These are phyloP conservation scores for Ophiostoma himal-ulmi DNA, from an alignment of 2,329 filamentous ascomycete genomes.

Conservation along the genomic window DNA sequence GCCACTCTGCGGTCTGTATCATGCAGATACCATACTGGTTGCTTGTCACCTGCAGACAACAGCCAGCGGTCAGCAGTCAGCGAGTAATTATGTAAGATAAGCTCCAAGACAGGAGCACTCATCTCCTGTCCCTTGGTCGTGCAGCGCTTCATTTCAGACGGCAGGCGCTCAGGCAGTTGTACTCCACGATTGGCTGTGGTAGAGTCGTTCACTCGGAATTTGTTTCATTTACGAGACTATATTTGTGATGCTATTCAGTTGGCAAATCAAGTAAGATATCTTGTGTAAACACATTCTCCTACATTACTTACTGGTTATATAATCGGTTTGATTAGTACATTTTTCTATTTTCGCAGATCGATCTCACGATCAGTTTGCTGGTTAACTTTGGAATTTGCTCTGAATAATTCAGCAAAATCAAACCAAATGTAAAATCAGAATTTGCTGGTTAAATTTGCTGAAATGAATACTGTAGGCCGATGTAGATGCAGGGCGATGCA, in stretches of 20 bases:
- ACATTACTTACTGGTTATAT: background rate
- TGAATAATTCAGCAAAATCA: background rate
- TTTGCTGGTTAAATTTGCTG: background rate
- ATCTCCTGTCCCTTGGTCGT: constrained; percentile 22
- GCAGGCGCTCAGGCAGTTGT: constrained; percentile 13
- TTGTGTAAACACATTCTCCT: background rate
- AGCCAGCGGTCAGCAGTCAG: background rate
- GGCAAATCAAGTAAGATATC: background rate
- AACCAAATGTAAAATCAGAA: background rate
- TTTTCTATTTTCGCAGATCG: constrained; percentile 19
- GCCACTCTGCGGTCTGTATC: background rate
- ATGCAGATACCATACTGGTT: background rate
- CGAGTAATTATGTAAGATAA: background rate
- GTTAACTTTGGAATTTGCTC: background rate
- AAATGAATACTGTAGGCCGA: constrained; percentile 1
- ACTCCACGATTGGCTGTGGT: background rate
- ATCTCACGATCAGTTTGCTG: constrained; percentile 14
- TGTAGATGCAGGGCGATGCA: constrained; percentile 1
- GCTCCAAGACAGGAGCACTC: background rate
- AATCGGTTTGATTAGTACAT: background rate
- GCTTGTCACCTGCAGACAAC: background rate
- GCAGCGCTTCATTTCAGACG: constrained; percentile 22
- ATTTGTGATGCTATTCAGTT: too few species aligned
- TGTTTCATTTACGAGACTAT: background rate
- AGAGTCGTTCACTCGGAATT: background rate